These are phyloP conservation scores for Daucus carota DNA, from an alignment of 129 eudicot species.

Conservation along the genomic window DH1_v3.0 NC_030382.2:46323001-46323500, in stretches of 20 bases:
- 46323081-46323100: too few relatives aligned
- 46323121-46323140: slow-evolving; percentile 53
- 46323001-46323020: background rate
- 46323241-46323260: background rate
- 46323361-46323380: background rate
- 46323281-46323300: background rate
- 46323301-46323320: background rate
- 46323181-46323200: background rate
- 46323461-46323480: background rate
- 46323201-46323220: background rate
- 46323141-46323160: slow-evolving; percentile 36
- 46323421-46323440: background rate
- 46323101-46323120: slow-evolving; percentile 44
- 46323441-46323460: background rate
- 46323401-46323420: background rate
- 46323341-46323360: background rate
- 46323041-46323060: background rate
- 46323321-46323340: background rate
- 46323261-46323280: background rate
- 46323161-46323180: background rate
- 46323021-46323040: background rate
- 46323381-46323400: background rate
- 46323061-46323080: background rate
- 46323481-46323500: background rate
- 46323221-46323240: background rate